These are phyloP conservation scores for Torulaspora indica DNA, from an alignment of 805 yeast genomes.

Conservation along the genomic window DNA sequence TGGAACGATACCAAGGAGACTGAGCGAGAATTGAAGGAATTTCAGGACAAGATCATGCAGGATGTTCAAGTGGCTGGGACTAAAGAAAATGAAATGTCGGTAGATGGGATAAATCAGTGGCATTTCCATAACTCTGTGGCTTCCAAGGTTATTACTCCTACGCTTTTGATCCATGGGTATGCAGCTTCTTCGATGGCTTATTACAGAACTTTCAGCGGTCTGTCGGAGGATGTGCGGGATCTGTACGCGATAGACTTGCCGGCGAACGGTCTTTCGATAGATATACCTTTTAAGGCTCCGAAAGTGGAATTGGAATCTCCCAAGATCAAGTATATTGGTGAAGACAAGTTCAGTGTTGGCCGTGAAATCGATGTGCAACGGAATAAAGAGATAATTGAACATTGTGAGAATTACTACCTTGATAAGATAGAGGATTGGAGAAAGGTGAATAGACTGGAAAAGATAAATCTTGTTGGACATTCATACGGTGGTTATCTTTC, in stretches of 20 bases:
- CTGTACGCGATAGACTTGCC: slow-evolving; percentile 67
- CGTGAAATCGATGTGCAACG: slow-evolving; percentile 18
- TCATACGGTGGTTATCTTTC: slow-evolving; percentile 77
- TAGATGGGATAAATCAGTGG: slow-evolving; percentile 33
- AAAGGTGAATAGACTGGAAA: slow-evolving; percentile 41
- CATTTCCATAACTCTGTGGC: slow-evolving; percentile 29
- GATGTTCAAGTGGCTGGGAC: slow-evolving; percentile 17
- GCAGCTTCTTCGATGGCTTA: slow-evolving; percentile 88
- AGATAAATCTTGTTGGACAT: slow-evolving; percentile 66
- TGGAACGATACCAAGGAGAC: slow-evolving; percentile 12
- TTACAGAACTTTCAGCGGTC: slow-evolving; percentile 58
- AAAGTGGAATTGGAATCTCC: slow-evolving; percentile 11
- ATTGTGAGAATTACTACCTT: slow-evolving; percentile 53
- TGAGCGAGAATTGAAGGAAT: slow-evolving; percentile 14
- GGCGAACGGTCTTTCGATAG: slow-evolving; percentile 64
- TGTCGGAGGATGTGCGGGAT: slow-evolving; percentile 46
- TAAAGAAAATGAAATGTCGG: slow-evolving; percentile 18
- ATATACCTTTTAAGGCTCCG: slow-evolving; percentile 36
- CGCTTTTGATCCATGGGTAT: slow-evolving; percentile 79
- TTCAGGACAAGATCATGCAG: slow-evolving; percentile 27
- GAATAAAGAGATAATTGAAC: slow-evolving; percentile 23
- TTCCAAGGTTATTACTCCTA: slow-evolving; percentile 31
- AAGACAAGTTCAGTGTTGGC: slow-evolving; percentile 20
- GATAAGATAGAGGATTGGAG: slow-evolving; percentile 67
- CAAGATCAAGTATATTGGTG: slow-evolving; percentile 36